phyloP scores from a whole-genome alignment of 2,329 filamentous ascomycete species.

The Neofusicoccum ribis region DNA sequence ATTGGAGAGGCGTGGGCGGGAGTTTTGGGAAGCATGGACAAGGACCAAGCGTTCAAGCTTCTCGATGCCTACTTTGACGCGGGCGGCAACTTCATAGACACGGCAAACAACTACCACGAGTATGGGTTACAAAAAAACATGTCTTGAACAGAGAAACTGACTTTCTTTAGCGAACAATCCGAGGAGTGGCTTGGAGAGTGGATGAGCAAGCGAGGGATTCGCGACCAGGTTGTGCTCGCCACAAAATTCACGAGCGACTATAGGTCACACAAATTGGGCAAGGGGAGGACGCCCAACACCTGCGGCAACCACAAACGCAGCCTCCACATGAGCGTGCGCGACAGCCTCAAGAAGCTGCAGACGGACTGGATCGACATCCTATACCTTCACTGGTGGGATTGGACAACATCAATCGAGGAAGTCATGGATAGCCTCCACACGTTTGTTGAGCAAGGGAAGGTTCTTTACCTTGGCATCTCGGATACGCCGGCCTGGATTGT shows the following conservation, averaged over 20 bases:
- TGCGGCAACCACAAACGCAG: slow-evolving; percentile 44
- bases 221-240: slow-evolving; percentile 44
- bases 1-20: slow-evolving; percentile 52
- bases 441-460: slow-evolving; percentile 42
- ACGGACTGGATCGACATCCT: slow-evolving; percentile 66
- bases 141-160: background rate
- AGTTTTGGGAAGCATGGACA: slow-evolving; percentile 28
- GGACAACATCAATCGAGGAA: slow-evolving; percentile 44
- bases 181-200: slow-evolving; percentile 49
- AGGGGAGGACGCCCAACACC: slow-evolving; percentile 37
- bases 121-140: too few species aligned
- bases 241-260: slow-evolving; percentile 39
- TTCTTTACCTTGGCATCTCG: slow-evolving; percentile 47
- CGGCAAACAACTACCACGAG: slow-evolving; percentile 19
- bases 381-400: slow-evolving; percentile 45
- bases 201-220: slow-evolving; percentile 39
- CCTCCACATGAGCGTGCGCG: slow-evolving; percentile 40
- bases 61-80: slow-evolving; percentile 66
- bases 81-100: slow-evolving; percentile 68
- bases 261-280: slow-evolving; percentile 26
- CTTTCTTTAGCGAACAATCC: slow-evolving; percentile 34
- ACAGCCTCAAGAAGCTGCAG: slow-evolving; percentile 55
- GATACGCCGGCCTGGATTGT: slow-evolving; percentile 47
- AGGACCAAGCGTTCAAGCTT: slow-evolving; percentile 62
- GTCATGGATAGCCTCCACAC: slow-evolving; percentile 46